phyloP scores from a whole-genome alignment of 2,329 filamentous ascomycete genomes.

The Neonectria neomacrospora region DNA sequence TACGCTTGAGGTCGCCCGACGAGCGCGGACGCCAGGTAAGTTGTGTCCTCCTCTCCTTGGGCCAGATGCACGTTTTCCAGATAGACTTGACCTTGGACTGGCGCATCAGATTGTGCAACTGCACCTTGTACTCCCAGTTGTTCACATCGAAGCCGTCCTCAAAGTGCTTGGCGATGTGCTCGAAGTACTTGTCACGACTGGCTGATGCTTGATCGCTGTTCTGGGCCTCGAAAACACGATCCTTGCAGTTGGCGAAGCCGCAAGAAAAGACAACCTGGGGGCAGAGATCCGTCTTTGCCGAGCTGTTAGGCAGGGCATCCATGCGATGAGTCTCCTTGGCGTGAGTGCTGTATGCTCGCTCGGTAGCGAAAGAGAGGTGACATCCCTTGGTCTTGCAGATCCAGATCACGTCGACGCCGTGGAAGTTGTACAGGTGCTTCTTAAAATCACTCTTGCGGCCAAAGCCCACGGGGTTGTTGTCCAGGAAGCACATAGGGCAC shows the following conservation, averaged over 20 bases:
- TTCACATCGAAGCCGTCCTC: constrained; percentile 56
- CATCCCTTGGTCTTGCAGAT: constrained; percentile 56
- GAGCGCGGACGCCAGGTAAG: constrained; percentile 55
- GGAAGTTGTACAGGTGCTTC: constrained; percentile 61
- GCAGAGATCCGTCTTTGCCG: constrained; percentile 55
- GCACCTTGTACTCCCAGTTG: constrained; percentile 57
- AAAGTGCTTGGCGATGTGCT: constrained; percentile 60
- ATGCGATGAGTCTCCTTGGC: constrained; percentile 57
- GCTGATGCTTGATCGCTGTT: constrained; percentile 50
- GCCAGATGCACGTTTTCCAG: constrained; percentile 60
- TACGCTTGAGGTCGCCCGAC: constrained; percentile 56
- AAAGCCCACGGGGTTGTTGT: constrained; percentile 58
- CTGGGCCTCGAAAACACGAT: constrained; percentile 55
- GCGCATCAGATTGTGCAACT: constrained; percentile 58
- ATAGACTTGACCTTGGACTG: constrained; percentile 56
- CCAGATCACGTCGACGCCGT: constrained; percentile 56
- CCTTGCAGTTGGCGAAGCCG: constrained; percentile 56
- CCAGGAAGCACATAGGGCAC: constrained; percentile 59
- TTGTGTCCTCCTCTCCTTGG: constrained; percentile 55
- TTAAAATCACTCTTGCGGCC: constrained; percentile 61
- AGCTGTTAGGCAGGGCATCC: constrained; percentile 54
- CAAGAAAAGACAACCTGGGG: constrained; percentile 58
- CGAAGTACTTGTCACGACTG: constrained; percentile 57
- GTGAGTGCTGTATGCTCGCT: constrained; percentile 58
- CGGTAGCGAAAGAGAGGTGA: constrained; percentile 57